Evolutionary conservation across 352 stramenopile genomes (phyloP).

Genomic region (Detonula confervacea): DNA sequence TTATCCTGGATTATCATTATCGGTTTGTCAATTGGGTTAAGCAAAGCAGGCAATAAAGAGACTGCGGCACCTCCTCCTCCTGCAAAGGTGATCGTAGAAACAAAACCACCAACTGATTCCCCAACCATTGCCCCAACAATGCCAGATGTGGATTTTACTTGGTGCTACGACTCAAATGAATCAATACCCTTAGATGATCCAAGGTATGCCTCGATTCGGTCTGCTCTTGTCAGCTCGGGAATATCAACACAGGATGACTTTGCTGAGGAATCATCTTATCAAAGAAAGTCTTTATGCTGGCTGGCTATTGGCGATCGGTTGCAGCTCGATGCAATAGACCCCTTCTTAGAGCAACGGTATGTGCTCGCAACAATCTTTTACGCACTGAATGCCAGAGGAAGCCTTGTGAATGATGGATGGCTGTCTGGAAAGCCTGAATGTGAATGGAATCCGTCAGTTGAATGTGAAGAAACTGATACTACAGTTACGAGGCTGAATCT

Average conservation of each 20-base stretch:
- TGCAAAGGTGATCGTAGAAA: neutral
- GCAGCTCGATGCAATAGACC: conserved; percentile 25
- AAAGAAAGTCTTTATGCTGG: conserved; percentile 56
- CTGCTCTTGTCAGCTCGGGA: conserved; percentile 29
- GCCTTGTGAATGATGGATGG: conserved; percentile 31
- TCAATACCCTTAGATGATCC: neutral
- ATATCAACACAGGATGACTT: conserved; percentile 37
- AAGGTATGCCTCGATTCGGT: conserved; percentile 34
- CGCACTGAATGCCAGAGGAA: conserved; percentile 28
- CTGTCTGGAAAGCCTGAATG: conserved; percentile 46
- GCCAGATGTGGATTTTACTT: conserved; percentile 35
- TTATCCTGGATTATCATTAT: conserved; percentile 42
- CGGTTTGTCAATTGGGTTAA: conserved; percentile 25
- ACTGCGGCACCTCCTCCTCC: neutral
- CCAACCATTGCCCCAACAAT: conserved; percentile 27
- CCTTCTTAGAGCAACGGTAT: conserved; percentile 46
- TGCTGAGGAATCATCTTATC: conserved; percentile 42
- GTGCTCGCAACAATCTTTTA: conserved; percentile 45
- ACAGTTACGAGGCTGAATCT: conserved; percentile 28
- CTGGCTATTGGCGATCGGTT: conserved; percentile 45
- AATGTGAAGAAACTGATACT: conserved; percentile 48
- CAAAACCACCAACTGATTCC: conserved; percentile 12
- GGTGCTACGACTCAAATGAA: conserved; percentile 35
- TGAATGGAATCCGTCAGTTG: conserved; percentile 32
- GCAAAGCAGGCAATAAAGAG: conserved; percentile 12